Evolutionary conservation across 1,284 basidiomycete species (phyloP), one percentile per base, ranked within the genome.

Genomic region (Ganoderma lingzhi): DNA sequence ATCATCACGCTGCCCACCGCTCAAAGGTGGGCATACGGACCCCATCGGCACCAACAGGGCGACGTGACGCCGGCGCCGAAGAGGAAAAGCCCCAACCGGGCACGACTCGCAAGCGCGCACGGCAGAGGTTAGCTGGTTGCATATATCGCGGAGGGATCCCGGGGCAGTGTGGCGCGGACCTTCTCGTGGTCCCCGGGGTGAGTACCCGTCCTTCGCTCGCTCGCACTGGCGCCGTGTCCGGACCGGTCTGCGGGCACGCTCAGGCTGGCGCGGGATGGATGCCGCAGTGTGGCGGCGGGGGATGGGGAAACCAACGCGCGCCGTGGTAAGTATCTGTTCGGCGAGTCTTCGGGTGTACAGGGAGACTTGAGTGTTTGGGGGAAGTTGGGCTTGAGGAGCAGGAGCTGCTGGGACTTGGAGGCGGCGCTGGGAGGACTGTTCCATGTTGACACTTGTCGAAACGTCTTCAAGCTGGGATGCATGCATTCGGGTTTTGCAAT

Each of bases 111-210:
- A 72, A 72, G 62, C 42, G 71, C 66, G 71, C 62, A n/a, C 19
- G 68, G 71, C 64, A 70, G 71, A 67, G 68, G 71, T 66, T 59
- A 64, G 64, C 55, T 70, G 66, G 71, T 37, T 51, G 62, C 45
- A 14, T 28, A 23, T 35, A 8, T 35, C n/a, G 45, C 23, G 48
- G 67, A 68, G 66, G 71, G 35, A 35, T 62, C 71, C 68, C 68
- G 71, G 71, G 66, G 71, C 62, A 48, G 28, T 64, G 65, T 67
- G 68, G 71, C 64, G 71, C 71, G 68, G 71, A 65, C 71, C 71
- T 72, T 72, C 71, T 70, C 71, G 71, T 65, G 68, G 71, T 67
- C 68, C 66, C 68, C 68, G 71, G 71, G 71, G 71, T 72, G 71
- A 72, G 71, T 72, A 72, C 71, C 35, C 60, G 68, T 60, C 48